These are phyloP conservation scores for Mycosarcoma maydis DNA, from an alignment of 1,284 basidiomycete species.

Conservation along the genomic window DNA sequence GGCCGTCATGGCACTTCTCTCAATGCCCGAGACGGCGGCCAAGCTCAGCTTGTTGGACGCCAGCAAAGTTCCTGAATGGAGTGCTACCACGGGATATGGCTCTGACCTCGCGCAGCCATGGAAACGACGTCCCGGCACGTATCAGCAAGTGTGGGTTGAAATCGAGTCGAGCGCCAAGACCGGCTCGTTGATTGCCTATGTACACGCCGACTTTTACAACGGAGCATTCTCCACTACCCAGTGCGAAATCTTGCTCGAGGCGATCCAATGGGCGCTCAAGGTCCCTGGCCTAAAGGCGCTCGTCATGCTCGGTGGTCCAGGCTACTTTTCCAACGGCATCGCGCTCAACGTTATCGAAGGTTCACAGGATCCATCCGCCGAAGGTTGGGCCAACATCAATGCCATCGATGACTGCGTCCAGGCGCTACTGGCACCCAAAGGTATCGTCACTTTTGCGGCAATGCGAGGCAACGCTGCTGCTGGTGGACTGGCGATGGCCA, in stretches of 20 bases:
- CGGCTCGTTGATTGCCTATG: slow-evolving; percentile 59
- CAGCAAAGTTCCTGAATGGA: slow-evolving; percentile 67
- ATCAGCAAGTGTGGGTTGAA: slow-evolving; percentile 69
- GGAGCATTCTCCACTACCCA: slow-evolving; percentile 69
- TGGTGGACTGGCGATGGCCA: slow-evolving; percentile 70
- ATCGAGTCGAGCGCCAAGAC: slow-evolving; percentile 43
- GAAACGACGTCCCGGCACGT: slow-evolving; percentile 61
- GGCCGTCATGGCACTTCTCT: slow-evolving; percentile 66
- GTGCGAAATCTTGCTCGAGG: slow-evolving; percentile 67
- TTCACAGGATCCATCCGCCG: slow-evolving; percentile 66
- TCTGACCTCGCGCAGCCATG: slow-evolving; percentile 19
- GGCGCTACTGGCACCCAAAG: slow-evolving; percentile 65
- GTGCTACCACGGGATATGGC: slow-evolving; percentile 24
- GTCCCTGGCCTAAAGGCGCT: slow-evolving; percentile 67
- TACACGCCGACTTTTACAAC: slow-evolving; percentile 70
- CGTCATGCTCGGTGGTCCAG: slow-evolving; percentile 67
- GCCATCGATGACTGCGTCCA: slow-evolving; percentile 64
- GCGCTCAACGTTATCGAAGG: slow-evolving; percentile 70
- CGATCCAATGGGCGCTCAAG: slow-evolving; percentile 67
- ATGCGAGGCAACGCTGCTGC: slow-evolving; percentile 70
- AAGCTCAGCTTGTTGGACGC: slow-evolving; percentile 46
- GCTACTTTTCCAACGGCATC: slow-evolving; percentile 70
- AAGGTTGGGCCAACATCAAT: slow-evolving; percentile 70
- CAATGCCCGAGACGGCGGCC: slow-evolving; percentile 59
- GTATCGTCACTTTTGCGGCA: slow-evolving; percentile 69